Conservation (phyloP, 768 basidiomycete genomes). For the Lentinula raphanica region DNA sequence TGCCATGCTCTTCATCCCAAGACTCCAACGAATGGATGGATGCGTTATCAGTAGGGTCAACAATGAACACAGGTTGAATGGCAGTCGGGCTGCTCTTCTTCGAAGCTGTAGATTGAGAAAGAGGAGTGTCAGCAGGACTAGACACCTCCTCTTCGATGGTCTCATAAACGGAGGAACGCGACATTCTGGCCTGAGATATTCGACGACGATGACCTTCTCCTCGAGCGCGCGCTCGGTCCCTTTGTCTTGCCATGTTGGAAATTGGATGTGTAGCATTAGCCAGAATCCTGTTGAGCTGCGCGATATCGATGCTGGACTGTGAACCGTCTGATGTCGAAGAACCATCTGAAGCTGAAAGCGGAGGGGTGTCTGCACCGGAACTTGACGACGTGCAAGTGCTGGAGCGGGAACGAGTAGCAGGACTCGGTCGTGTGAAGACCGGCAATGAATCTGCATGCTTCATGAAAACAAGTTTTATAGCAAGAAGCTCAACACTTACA, state of each 20-base stretch:
- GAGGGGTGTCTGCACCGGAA: conserved; percentile 67
- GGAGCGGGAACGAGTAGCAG: conserved; percentile 52
- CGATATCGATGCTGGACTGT: conserved; percentile 72
- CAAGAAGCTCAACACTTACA: conserved; percentile 35
- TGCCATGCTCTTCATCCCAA: conserved; percentile 70
- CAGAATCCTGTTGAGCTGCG: conserved; percentile 52
- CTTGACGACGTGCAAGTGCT: conserved; percentile 62
- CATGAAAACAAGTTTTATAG: conserved; percentile 7
- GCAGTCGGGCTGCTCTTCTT: conserved; percentile 33
- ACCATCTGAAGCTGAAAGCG: conserved; percentile 62
- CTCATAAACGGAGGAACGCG: conserved; percentile 69
- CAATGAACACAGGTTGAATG: conserved; percentile 45
- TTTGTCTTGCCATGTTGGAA: conserved; percentile 36
- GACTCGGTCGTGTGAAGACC: conserved; percentile 57
- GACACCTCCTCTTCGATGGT: conserved; percentile 71
- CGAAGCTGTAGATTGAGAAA: conserved; percentile 23
- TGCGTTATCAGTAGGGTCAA: conserved; percentile 48
- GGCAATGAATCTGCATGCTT: conserved; percentile 31
- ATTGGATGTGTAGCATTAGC: conserved; percentile 49
- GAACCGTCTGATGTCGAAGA: conserved; percentile 69
- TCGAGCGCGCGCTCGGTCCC: conserved; percentile 44
- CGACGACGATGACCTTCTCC: conserved; percentile 71
- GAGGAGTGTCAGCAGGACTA: conserved; percentile 22
- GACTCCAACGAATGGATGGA: conserved; percentile 39
- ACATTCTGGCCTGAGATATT: conserved; percentile 57